A percentile compares a stretch with the other conserved stretches of the same genome.
These are phyloP conservation scores for Cornus controversa DNA, from an alignment of 148 eudicot species.

Conservation along the genomic window DNA sequence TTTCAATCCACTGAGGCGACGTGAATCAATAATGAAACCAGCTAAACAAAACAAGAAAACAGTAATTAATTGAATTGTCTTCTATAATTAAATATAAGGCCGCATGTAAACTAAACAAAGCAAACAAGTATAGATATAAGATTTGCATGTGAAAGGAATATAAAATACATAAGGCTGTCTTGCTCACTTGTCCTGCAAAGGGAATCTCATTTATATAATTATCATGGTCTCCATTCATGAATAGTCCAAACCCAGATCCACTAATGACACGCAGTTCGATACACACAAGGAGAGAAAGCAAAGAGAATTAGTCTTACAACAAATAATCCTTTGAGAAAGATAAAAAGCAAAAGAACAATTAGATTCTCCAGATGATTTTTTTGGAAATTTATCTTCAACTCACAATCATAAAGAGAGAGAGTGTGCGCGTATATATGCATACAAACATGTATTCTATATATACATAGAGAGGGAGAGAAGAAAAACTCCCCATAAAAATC, in stretches of 20 bases:
- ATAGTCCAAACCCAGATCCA: not conserved
- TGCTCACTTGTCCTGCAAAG: slow-evolving; percentile 12
- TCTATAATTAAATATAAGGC: slow-evolving; percentile 6
- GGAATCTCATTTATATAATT: slow-evolving; percentile 23
- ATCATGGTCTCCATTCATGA: not conserved
- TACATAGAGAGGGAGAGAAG: not conserved
- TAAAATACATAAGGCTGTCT: slow-evolving; percentile 18
- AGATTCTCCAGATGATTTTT: not conserved
- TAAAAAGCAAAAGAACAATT: not conserved
- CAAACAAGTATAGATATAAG: slow-evolving; percentile 11
- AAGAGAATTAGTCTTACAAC: not conserved
- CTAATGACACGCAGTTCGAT: slow-evolving; percentile 5
- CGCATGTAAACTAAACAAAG: slow-evolving; percentile 8
- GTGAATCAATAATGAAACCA: slow-evolving; percentile 32
- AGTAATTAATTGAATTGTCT: slow-evolving; percentile 19
- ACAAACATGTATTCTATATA: not conserved
- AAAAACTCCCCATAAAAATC: too few species aligned
- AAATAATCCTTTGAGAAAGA: not conserved
- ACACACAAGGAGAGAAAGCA: not conserved
- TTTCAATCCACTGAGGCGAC: slow-evolving; percentile 34
- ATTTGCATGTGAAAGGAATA: slow-evolving; percentile 37
- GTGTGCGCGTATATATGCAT: not conserved
- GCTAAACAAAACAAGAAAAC: slow-evolving; percentile 36
- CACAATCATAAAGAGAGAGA: not conserved
- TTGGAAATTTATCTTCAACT: not conserved